Evolutionary conservation across 1,284 basidiomycete species (phyloP).

Genomic region (Sparassis latifolia): DNA sequence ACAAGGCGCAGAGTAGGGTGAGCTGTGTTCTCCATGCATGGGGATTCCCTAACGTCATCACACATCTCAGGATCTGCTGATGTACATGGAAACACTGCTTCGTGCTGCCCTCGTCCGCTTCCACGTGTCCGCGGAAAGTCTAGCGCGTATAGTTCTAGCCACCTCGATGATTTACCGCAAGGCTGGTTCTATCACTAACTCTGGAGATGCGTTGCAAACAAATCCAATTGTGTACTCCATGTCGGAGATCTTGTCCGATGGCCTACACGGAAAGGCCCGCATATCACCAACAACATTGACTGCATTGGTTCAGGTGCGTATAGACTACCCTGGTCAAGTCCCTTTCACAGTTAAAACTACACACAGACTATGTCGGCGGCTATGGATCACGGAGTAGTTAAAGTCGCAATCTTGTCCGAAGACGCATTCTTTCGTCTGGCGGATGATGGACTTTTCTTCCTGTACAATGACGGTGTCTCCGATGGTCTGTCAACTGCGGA

Average conservation of each 20-base stretch:
- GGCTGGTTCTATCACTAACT: slow-evolving; percentile 9
- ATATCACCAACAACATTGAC: slow-evolving; percentile 42
- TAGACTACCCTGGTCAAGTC: neutral
- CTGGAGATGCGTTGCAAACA: slow-evolving; percentile 21
- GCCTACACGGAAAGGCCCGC: slow-evolving; percentile 45
- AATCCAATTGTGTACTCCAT: slow-evolving; percentile 42
- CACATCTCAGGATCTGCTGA: slow-evolving; percentile 45
- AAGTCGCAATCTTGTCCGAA: slow-evolving; percentile 11
- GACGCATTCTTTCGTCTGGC: slow-evolving; percentile 33
- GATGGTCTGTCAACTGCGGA: slow-evolving; percentile 43
- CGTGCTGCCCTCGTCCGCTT: slow-evolving; percentile 46
- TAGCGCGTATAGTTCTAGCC: slow-evolving; percentile 47
- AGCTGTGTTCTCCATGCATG: slow-evolving; percentile 9
- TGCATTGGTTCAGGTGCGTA: slow-evolving; percentile 44
- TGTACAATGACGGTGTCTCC: slow-evolving; percentile 41
- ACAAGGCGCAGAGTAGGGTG: slow-evolving; percentile 54
- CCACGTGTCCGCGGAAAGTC: slow-evolving; percentile 35
- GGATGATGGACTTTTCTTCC: slow-evolving; percentile 43
- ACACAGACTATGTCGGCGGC: slow-evolving; percentile 16
- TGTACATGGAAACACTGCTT: slow-evolving; percentile 50
- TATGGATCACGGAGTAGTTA: slow-evolving; percentile 6
- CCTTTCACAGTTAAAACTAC: slow-evolving; percentile 5
- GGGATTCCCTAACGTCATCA: neutral
- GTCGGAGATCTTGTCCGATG: slow-evolving; percentile 50
- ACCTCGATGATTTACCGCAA: slow-evolving; percentile 35